Percentiles rank a stretch among this genome's conserved stretches.
Evolutionary conservation across 192 early-diverging fungal species (phyloP).

Genomic region (Gaertneriomyces sp.): DNA sequence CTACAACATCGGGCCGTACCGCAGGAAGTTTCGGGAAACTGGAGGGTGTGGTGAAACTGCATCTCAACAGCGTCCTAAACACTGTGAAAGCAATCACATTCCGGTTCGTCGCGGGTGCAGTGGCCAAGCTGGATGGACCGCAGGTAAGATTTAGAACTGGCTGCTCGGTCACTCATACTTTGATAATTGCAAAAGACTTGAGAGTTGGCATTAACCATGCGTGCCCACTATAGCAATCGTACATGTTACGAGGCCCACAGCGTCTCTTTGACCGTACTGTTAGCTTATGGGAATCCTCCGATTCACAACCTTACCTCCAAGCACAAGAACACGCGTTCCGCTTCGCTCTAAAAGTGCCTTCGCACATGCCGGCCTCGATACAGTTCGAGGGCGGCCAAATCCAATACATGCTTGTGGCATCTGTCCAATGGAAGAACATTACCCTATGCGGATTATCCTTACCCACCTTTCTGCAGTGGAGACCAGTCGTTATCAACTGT

Average conservation of each 20-base stretch:
- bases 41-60: conserved; percentile 14
- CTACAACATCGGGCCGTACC: background rate
- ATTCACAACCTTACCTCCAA: background rate
- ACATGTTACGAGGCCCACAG: conserved; percentile 18
- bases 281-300: conserved; percentile 10
- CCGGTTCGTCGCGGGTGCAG: conserved; percentile 24
- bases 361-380: conserved; percentile 25
- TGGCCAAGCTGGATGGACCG: conserved; percentile 12
- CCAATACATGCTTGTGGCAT: conserved; percentile 29
- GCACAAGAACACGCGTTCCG: conserved; percentile 19
- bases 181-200: no score
- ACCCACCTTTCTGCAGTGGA: conserved; percentile 18
- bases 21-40: background rate
- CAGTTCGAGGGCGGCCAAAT: conserved; percentile 18
- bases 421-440: conserved; percentile 14
- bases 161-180: no score
- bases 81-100: conserved; percentile 10
- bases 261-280: conserved; percentile 15
- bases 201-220: no score
- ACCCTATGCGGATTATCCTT: conserved; percentile 18
- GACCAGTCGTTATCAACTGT: conserved; percentile 5
- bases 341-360: conserved; percentile 15
- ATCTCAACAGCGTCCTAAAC: background rate
- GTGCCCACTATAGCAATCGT: no score
- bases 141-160: conserved; percentile 9